Percentiles rank a stretch among this genome's conserved stretches.
These are phyloP conservation scores for Strobilomyces dryophilus DNA, from an alignment of 768 basidiomycete genomes.

Conservation along the genomic window DNA sequence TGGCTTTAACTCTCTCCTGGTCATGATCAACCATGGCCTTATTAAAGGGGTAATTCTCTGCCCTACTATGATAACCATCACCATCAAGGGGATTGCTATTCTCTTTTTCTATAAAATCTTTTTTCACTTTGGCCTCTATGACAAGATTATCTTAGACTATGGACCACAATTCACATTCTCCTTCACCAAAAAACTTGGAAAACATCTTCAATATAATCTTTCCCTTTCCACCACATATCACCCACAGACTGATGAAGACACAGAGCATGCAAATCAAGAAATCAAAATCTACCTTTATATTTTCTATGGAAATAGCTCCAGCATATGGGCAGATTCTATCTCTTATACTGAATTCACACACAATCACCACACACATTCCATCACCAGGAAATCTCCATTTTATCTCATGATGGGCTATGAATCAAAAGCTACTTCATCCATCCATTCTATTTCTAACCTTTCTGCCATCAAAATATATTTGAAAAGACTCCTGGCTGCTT, in stretches of 20 bases:
- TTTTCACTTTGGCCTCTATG: background rate
- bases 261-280: background rate
- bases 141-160: background rate
- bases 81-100: background rate
- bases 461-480: too few species aligned
- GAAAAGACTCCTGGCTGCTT: too few species aligned
- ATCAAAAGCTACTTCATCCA: too few species aligned
- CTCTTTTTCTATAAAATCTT: background rate
- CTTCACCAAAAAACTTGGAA: background rate
- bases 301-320: too few species aligned
- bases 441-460: too few species aligned
- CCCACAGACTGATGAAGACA: background rate
- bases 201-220: background rate
- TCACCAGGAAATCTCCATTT: background rate
- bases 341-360: background rate
- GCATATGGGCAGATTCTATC: too few species aligned
- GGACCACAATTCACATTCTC: background rate
- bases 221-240: background rate
- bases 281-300: background rate
- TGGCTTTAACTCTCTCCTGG: background rate
- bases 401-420: too few species aligned
- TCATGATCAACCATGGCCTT: background rate
- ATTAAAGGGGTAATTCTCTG: background rate
- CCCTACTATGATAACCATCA: background rate
- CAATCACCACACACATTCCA: background rate